Base-by-base conservation (phyloP, 1,284 basidiomycete genomes). In the Takashimella koratensis region DNA sequence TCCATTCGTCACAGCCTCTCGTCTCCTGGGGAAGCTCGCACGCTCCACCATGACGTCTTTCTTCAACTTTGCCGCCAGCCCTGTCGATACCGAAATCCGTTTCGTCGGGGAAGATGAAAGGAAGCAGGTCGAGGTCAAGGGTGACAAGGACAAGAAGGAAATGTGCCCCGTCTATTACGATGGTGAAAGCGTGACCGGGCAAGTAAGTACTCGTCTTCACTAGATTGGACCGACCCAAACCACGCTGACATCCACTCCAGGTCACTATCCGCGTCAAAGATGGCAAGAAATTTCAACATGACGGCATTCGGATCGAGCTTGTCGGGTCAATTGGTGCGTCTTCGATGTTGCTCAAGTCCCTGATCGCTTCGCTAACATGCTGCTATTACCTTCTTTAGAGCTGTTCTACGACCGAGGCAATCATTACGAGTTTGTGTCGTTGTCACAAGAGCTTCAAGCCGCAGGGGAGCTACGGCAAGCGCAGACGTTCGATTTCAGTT, bases 261-360 rank as follows among this genome's bases (percentile, higher is more conserved):
- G 87, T 92, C 1, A 82, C 86, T 16, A 86, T 98, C 51, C 84
- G 92, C 25, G 86, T 95, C 13, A 84, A 92, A 47, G 95, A 98
- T 68, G 94, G 95, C 12, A 98, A 97, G 83, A 92, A 88, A 76
- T 80, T 96, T 51, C 83, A 87, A 24, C 96, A 98, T 67, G 95
- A 98, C 48, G 95, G 96, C 1, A 94, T 98, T 70, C 94, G 97
- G 75, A 89, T 98, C 52, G 95, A 98, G 76, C 94, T 98, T 66
- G 87, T 95, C 16, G 95, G 95, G 13, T 91, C 88, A 64, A 98
- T 98, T 69, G 94, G 94, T 90, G 59, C 47, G 86, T 61, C 23
- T 21, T 26, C 8, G 20, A n/a, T n/a, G n/a, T n/a, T n/a, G n/a
- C n/a, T n/a, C n/a, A n/a, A n/a, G n/a, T n/a, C n/a, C n/a, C n/a